Evolutionary conservation across 306 rosid genomes (phyloP).

Genomic region (Ceratonia siliqua): DNA sequence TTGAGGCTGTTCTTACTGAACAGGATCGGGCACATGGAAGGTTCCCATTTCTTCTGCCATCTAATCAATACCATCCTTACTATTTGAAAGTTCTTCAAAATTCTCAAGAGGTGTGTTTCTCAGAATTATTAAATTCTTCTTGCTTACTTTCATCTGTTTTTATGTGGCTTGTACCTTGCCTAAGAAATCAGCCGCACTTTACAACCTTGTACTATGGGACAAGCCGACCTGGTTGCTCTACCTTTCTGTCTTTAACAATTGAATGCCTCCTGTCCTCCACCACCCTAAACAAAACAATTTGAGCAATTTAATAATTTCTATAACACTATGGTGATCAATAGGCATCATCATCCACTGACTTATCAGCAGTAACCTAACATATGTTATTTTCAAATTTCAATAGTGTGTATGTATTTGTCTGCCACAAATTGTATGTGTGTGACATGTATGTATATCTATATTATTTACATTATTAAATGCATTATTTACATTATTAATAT

Average conservation of each 20-base stretch:
- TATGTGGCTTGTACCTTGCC: neutral
- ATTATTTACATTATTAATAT: conserved; percentile 2
- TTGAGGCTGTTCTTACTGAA: conserved; percentile 72
- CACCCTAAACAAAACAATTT: neutral
- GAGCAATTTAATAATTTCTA: neutral
- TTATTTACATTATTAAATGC: neutral
- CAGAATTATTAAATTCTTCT: neutral
- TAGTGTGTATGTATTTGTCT: neutral
- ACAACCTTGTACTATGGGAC: neutral
- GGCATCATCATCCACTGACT: neutral
- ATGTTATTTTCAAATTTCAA: conserved; percentile 11
- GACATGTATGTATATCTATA: conserved; percentile 3
- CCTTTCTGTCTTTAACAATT: neutral
- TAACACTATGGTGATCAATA: neutral
- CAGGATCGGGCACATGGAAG: conserved; percentile 83
- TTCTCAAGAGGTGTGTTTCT: conserved; percentile 60
- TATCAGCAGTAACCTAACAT: neutral
- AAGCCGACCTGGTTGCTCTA: neutral
- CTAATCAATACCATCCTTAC: conserved; percentile 72
- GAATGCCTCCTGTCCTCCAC: neutral
- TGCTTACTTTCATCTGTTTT: conserved; percentile 9
- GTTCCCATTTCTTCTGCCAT: conserved; percentile 78
- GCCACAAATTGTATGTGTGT: neutral
- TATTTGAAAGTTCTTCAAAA: conserved; percentile 64
- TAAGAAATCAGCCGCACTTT: conserved; percentile 14